Base-by-base conservation (phyloP, 345 rosid genomes). In the Arabidopsis suecica region DNA sequence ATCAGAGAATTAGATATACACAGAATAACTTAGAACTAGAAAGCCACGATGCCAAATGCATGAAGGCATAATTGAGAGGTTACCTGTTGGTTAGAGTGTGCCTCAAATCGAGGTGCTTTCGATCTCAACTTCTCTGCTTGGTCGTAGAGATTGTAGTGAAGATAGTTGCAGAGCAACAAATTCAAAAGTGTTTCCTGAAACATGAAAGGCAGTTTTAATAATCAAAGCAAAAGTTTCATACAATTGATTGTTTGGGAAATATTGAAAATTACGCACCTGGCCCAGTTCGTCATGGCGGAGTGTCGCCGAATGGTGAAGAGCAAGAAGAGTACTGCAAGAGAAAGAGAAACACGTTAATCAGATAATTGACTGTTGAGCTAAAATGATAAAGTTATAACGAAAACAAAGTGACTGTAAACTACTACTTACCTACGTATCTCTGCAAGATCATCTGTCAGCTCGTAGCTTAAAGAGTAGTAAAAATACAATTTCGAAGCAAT, bases 41-140 rank as follows among this genome's bases (percentile, higher is more conserved):
- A 41, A 23, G 58, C 14, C 36, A 41, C 14, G 41, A 60, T 8
- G 14, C 25, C 1, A 68, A 41, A n/a, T 1, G 30, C 22, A 6
- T 50, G 57, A 1, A 53, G 65, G 12, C 5, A 56, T 1, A 6
- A 61, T 10, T 40, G 3, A 28, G 6, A 20, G 13, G 9, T 79
- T 20, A 81, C 98, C 93, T 93, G 98, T 75, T 93, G 97, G 77
- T 89, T 93, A 3, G 96, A 91, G 76, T 91, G 98, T 2, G 96
- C 98, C 79, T 93, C 98, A 83, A 93, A 93, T 45, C 90, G 82
- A 22, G 96, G 93, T 56, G 93, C 97, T 75, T 93, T 91, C 1
- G 96, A 93, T 72, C 98, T 82, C 71, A 93, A 73, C 84, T 91
- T 93, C 86, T 93, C 97, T 28, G 96, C 97, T 18, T 90, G 98